These are phyloP conservation scores for Zygoascus flipseniorum DNA, from an alignment of 805 yeast species.

Conservation along the genomic window DNA sequence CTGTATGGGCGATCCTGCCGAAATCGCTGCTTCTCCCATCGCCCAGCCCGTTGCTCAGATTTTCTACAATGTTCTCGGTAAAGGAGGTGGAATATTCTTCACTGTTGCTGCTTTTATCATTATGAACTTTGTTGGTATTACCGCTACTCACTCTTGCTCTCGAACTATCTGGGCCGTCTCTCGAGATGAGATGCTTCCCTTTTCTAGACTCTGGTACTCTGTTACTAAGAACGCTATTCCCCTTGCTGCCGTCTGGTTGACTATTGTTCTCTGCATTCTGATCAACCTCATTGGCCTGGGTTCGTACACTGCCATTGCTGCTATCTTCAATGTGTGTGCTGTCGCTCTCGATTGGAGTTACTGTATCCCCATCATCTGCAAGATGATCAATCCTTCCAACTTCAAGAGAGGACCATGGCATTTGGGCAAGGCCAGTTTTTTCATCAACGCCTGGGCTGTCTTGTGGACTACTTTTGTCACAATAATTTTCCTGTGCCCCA, in stretches of 20 bases:
- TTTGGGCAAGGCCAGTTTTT: conserved; percentile 13
- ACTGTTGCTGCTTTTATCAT: conserved; percentile 55
- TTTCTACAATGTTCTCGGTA: conserved; percentile 43
- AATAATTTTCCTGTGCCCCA: conserved; percentile 18
- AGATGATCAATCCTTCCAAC: conserved; percentile 5
- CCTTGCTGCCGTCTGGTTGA: conserved; percentile 55
- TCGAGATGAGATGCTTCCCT: conserved; percentile 74
- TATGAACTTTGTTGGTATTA: conserved; percentile 58
- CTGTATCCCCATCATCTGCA: conserved; percentile 48
- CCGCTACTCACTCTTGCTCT: conserved; percentile 73
- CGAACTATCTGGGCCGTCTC: conserved; percentile 75
- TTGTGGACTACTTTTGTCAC: conserved; percentile 17
- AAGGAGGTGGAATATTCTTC: conserved; percentile 16
- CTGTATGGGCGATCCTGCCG: conserved; percentile 61
- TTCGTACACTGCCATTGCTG: conserved; percentile 69
- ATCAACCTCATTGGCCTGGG: conserved; percentile 59
- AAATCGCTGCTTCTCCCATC: conserved; percentile 67
- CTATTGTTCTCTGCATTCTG: conserved; percentile 23
- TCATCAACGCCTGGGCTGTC: conserved; percentile 16
- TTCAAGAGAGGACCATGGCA: conserved; percentile 17
- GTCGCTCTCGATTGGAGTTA: conserved; percentile 67
- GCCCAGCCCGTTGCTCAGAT: conserved; percentile 70
- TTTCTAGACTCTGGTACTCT: conserved; percentile 52
- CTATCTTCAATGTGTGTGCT: conserved; percentile 78
- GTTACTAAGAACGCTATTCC: conserved; percentile 61